phyloP scores from a whole-genome alignment of 257 asterid species.

The Salvia miltiorrhiza region DNA sequence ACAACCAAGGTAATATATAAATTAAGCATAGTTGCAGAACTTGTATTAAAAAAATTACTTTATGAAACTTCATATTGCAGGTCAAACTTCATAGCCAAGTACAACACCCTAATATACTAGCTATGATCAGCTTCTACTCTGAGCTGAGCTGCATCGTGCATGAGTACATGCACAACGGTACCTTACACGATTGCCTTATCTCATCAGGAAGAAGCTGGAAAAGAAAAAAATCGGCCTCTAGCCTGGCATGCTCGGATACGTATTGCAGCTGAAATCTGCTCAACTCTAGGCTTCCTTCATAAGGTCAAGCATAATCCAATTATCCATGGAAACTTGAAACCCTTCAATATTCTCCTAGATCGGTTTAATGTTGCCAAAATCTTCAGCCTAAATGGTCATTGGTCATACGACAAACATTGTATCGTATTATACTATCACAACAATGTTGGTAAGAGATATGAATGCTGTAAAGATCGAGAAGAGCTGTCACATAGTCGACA shows the following conservation, averaged over 20 bases:
- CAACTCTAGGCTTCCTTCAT: slow-evolving; percentile 59
- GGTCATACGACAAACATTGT: slow-evolving; percentile 16
- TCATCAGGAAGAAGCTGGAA: slow-evolving; percentile 29
- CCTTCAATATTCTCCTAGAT: slow-evolving; percentile 62
- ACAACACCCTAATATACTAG: slow-evolving; percentile 55
- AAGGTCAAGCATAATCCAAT: slow-evolving; percentile 49
- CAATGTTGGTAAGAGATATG: slow-evolving; percentile 36
- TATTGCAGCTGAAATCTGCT: slow-evolving; percentile 57
- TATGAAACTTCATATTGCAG: slow-evolving; percentile 32
- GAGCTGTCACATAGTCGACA: slow-evolving; percentile 41
- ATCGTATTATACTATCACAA: slow-evolving; percentile 32
- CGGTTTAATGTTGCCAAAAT: slow-evolving; percentile 43
- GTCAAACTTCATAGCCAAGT: slow-evolving; percentile 43
- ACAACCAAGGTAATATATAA: slow-evolving; percentile 36
- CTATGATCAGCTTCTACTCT: slow-evolving; percentile 61
- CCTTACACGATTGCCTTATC: slow-evolving; percentile 49
- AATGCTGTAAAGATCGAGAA: slow-evolving; percentile 40
- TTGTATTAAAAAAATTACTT: not conserved
- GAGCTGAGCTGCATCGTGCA: slow-evolving; percentile 52
- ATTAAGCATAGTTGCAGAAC: not conserved
- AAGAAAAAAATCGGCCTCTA: slow-evolving; percentile 32
- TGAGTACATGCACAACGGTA: slow-evolving; percentile 58
- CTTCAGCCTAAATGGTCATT: slow-evolving; percentile 25
- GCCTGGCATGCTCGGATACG: slow-evolving; percentile 53
- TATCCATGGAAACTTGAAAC: slow-evolving; percentile 54